phyloP scores from a whole-genome alignment of 2,329 filamentous ascomycete genomes.

The Arthroderma sp. region DNA sequence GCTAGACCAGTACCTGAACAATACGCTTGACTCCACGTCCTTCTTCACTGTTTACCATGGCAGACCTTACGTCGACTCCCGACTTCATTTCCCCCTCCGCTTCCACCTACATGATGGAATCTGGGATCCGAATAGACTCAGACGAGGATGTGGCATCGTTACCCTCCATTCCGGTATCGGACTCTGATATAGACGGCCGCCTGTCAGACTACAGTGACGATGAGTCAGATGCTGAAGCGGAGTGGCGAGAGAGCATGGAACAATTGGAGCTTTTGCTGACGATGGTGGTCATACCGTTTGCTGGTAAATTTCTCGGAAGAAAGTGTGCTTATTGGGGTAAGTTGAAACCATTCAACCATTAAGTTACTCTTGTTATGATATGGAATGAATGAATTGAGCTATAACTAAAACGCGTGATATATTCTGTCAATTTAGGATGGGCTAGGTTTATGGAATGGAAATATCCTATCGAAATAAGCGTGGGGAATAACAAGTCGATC shows the following conservation, averaged over 20 bases:
- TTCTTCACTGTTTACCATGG: slow-evolving; percentile 15
- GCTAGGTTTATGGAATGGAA: slow-evolving; percentile 89
- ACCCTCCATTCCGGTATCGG: slow-evolving; percentile 27
- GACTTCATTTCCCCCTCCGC: slow-evolving; percentile 20
- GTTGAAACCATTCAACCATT: slow-evolving; percentile 12
- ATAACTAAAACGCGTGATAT: neutral
- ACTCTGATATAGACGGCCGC: slow-evolving; percentile 36
- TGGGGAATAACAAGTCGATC: too few relatives aligned
- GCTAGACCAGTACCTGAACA: neutral
- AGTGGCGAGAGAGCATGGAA: slow-evolving; percentile 90
- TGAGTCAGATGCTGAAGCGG: slow-evolving; percentile 74
- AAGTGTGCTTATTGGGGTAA: slow-evolving; percentile 94
- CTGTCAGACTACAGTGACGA: slow-evolving; percentile 45
- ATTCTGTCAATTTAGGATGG: slow-evolving; percentile 51
- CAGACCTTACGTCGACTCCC: slow-evolving; percentile 2
- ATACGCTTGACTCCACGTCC: slow-evolving; percentile 21
- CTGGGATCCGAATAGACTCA: slow-evolving; percentile 18
- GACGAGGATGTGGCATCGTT: slow-evolving; percentile 32
- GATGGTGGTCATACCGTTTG: slow-evolving; percentile 87
- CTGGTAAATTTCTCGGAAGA: slow-evolving; percentile 87
- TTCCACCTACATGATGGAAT: slow-evolving; percentile 29
- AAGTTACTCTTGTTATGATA: too few relatives aligned
- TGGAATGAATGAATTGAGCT: too few relatives aligned
- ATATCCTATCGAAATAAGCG: slow-evolving; percentile 55
- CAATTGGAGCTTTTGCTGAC: slow-evolving; percentile 85